These are phyloP conservation scores for Pichia sp. DNA, from an alignment of 1,139 yeast genomes.

Conservation along the genomic window DNA sequence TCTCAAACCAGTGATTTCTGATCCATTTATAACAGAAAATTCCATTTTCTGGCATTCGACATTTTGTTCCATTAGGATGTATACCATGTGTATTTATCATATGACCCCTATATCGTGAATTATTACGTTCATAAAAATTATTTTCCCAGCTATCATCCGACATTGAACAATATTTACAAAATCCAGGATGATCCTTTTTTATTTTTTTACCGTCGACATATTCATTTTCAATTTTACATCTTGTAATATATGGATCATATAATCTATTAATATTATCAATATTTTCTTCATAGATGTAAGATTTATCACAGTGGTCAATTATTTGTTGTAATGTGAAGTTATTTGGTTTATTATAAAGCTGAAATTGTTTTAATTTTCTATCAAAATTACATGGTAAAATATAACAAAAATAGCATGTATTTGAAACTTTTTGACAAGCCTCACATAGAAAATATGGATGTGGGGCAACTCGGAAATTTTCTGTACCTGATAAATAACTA, in stretches of 20 bases:
- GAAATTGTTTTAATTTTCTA: conserved; percentile 10
- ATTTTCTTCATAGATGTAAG: conserved; percentile 12
- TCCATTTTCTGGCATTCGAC: conserved; percentile 10
- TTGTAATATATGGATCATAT: conserved; percentile 12
- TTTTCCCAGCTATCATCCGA: conserved; percentile 8
- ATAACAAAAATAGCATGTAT: conserved; percentile 14
- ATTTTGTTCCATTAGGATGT: conserved; percentile 12
- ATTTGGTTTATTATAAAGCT: conserved; percentile 11
- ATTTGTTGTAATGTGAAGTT: conserved; percentile 3
- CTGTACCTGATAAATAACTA: too few relatives aligned
- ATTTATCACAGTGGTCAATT: conserved; percentile 6
- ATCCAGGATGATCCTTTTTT: conserved; percentile 18
- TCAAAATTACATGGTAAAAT: conserved; percentile 5
- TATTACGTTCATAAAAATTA: conserved; percentile 16
- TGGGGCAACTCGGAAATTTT: not conserved
- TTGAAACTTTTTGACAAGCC: conserved; percentile 10
- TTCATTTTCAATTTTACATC: conserved; percentile 9
- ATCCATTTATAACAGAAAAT: conserved; percentile 14
- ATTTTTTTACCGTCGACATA: conserved; percentile 9
- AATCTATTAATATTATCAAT: not conserved
- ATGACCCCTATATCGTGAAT: conserved; percentile 19
- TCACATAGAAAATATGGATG: conserved; percentile 10
- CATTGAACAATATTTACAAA: conserved; percentile 16
- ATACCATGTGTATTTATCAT: conserved; percentile 19
- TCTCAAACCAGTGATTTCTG: conserved; percentile 15